These are phyloP conservation scores for Quercus variabilis DNA, from an alignment of 306 rosid genomes.

Conservation along the genomic window DNA sequence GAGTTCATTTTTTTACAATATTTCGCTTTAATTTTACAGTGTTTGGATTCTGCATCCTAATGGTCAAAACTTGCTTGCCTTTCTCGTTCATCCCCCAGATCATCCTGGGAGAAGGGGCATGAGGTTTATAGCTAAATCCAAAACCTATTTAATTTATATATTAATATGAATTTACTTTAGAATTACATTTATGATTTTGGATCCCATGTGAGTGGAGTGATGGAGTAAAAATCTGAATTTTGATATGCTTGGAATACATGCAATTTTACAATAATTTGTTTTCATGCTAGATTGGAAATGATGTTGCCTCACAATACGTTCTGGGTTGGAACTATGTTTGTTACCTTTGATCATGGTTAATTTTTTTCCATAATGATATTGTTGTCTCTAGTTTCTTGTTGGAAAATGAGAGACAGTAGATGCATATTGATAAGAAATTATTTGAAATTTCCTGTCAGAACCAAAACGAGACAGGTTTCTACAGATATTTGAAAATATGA, in stretches of 20 bases:
- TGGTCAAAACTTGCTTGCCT: conserved; percentile 72
- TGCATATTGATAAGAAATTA: not conserved
- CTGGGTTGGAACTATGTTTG: conserved; percentile 72
- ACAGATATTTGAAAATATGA: no score
- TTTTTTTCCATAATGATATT: not conserved
- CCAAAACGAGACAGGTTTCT: no score
- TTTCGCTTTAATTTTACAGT: no score
- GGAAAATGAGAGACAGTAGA: not conserved
- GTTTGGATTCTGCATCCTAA: conserved; percentile 42
- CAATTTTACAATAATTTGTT: conserved; percentile 7
- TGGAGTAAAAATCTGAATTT: not conserved
- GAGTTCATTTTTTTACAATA: no score
- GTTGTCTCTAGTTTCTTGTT: not conserved
- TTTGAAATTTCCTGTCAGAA: not conserved
- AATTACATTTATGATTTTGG: not conserved
- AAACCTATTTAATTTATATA: not conserved
- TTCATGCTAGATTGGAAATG: conserved; percentile 74
- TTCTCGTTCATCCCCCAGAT: conserved; percentile 94
- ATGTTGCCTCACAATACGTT: conserved; percentile 86
- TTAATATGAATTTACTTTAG: not conserved
- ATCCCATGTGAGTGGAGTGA: conserved; percentile 13
- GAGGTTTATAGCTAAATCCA: conserved; percentile 46
- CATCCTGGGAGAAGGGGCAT: conserved; percentile 88
- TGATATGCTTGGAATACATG: not conserved
- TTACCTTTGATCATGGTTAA: not conserved